Evolutionary conservation across 2,329 filamentous ascomycete species (phyloP).

Genomic region (Colletotrichum endophyticum): DNA sequence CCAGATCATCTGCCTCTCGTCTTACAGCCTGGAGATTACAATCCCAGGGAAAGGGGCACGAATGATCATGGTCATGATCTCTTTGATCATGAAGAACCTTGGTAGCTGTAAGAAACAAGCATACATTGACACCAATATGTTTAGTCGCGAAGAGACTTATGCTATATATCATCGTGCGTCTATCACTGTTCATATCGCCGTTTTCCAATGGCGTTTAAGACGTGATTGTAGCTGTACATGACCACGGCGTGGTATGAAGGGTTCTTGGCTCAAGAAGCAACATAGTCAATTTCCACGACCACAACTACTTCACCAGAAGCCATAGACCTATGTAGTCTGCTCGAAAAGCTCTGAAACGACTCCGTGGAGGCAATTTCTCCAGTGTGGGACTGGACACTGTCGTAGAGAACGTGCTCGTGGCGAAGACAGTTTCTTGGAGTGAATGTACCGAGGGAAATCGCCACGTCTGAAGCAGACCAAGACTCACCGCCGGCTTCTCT

Average conservation of each 20-base stretch:
- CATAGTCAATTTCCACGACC: not conserved
- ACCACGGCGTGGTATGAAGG: not conserved
- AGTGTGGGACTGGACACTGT: not conserved
- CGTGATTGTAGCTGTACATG: not conserved
- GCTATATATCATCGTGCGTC: not conserved
- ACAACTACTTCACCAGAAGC: not conserved
- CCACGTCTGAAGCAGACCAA: not conserved
- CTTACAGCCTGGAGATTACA: not conserved
- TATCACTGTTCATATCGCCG: not conserved
- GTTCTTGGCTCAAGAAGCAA: not conserved
- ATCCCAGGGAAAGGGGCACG: not conserved
- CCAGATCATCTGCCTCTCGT: fast-evolving
- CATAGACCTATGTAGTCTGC: not conserved
- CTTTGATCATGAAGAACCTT: not conserved
- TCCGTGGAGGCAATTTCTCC: not conserved
- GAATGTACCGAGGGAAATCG: not conserved
- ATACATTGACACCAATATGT: not conserved
- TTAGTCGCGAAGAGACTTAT: not conserved
- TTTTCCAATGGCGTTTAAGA: not conserved
- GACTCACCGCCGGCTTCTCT: not conserved
- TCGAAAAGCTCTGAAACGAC: not conserved
- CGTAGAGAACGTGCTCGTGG: not conserved
- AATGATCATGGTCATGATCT: not conserved
- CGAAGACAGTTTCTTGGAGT: not conserved
- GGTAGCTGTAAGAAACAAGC: not conserved